Base-by-base conservation (phyloP, 2,329 filamentous ascomycete genomes). In the Chaetomiaceae sp. region DNA sequence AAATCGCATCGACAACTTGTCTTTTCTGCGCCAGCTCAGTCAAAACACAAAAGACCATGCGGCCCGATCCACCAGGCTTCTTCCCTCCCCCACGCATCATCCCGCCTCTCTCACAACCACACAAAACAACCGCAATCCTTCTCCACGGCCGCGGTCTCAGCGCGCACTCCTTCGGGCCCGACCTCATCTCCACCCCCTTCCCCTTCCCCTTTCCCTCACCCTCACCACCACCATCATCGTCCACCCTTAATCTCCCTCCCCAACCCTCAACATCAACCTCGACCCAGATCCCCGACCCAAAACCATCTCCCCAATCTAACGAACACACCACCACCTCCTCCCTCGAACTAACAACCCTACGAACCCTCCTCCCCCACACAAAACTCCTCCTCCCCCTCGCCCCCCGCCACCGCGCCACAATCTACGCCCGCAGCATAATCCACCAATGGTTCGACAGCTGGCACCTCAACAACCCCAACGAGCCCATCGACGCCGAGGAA, bases 321-420 rank as follows among this genome's bases (percentile, higher is more conserved):
- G n/a, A n/a, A n/a, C n/a, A n/a, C 25, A 27, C 25, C 25, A 27
- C 25, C 25, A 27, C 25, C 34, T n/a, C n/a, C n/a, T n/a, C n/a
- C n/a, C n/a, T n/a, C n/a, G n/a, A n/a, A n/a, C n/a, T n/a, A n/a
- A n/a, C n/a, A n/a, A 66, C 66, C 0, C 61, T 75, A n/a, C 63
- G 50, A 12, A 60, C 63, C 5, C 59, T 64, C 3, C 69, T 79
- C 9, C 71, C 74, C 0, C 57, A 74, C 44, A 70, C 73, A 3
- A 76, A 73, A 43, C 75, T 81, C 55, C 63, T 81, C 40, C 79
- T 82, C 59, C 78, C 76, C 3, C 75, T 72, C 0, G 78, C 79
- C 0, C 69, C 72, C 2, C 64, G 65, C 20, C 66, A 64, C 15
- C 68, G 71, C 11, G 70, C 74, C 1, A 68, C 66, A 1, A 63